phyloP scores from a whole-genome alignment of 2,329 filamentous ascomycete genomes.

The Fusarium pseudograminearum region DNA sequence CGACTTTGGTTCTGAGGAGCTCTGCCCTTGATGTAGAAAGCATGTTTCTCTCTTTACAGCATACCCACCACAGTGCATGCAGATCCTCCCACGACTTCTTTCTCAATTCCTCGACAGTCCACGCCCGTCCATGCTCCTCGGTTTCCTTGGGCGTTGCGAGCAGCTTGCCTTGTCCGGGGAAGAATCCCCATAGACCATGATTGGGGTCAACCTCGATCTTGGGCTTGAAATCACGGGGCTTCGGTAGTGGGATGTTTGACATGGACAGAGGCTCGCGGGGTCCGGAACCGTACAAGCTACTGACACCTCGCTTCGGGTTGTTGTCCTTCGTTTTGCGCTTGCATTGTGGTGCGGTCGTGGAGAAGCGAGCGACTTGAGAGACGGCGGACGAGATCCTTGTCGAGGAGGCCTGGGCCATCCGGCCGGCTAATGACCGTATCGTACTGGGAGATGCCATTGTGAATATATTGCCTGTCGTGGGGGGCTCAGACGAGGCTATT shows the following conservation, averaged over 20 bases:
- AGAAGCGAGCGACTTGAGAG: constrained; percentile 56
- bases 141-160: constrained; percentile 79
- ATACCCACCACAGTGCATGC: constrained; percentile 94
- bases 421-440: constrained; percentile 47
- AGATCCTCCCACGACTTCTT: constrained; percentile 94
- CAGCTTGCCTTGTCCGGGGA: constrained; percentile 76
- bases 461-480: constrained; percentile 33
- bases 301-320: constrained; percentile 85
- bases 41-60: constrained; percentile 89
- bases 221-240: constrained; percentile 72
- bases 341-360: constrained; percentile 65
- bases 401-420: constrained; percentile 38
- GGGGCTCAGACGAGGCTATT: constrained; percentile 36
- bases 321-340: constrained; percentile 73
- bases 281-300: constrained; percentile 81
- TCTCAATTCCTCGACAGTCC: constrained; percentile 87
- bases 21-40: constrained; percentile 82
- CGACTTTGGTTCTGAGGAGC: constrained; percentile 73
- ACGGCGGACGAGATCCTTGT: constrained; percentile 19
- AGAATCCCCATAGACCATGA: constrained; percentile 95
- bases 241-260: constrained; percentile 77
- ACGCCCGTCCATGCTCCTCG: constrained; percentile 79
- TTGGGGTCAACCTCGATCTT: constrained; percentile 72
- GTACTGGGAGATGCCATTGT: constrained; percentile 50
- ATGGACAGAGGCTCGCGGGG: constrained; percentile 80